Percentiles rank a stretch among this genome's conserved stretches.
phyloP scores from a whole-genome alignment of 495 filamentous ascomycete species.

The Tuber brumale region DNA sequence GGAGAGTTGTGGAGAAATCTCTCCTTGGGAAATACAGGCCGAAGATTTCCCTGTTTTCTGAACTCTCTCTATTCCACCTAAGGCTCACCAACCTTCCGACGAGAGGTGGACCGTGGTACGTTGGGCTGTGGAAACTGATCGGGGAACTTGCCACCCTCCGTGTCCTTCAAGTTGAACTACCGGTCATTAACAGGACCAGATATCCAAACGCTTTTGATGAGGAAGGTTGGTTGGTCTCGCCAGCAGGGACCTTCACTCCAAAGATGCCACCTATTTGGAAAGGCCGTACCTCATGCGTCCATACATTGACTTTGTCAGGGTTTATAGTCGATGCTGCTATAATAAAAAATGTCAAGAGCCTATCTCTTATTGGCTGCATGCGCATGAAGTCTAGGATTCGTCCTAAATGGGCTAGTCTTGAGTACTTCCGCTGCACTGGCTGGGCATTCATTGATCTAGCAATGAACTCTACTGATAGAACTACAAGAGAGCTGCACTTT shows the following conservation, averaged over 20 bases:
- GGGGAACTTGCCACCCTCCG: constrained; percentile 11
- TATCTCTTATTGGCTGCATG: not conserved
- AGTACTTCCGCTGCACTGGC: not conserved
- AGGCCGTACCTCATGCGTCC: not conserved
- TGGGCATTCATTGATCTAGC: not conserved
- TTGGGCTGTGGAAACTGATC: constrained; percentile 18
- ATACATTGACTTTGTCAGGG: constrained; percentile 20
- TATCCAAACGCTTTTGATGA: constrained; percentile 22
- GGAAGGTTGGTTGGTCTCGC: not conserved
- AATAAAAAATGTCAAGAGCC: not conserved
- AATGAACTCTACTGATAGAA: not conserved
- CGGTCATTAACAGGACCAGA: constrained; percentile 14
- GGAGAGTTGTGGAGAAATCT: not conserved
- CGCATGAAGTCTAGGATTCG: not conserved
- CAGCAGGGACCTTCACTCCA: not conserved
- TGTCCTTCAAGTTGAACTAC: constrained; percentile 15
- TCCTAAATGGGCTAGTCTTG: not conserved
- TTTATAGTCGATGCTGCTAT: constrained; percentile 23
- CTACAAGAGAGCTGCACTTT: not conserved
- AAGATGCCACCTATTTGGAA: not conserved
- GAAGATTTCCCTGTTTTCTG: constrained; percentile 4
- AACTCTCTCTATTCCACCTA: constrained; percentile 20
- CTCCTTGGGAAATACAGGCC: constrained; percentile 24
- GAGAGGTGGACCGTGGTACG: constrained; percentile 24
- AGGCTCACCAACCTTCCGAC: constrained; percentile 26